A percentile compares a stretch with the other conserved stretches of the same genome.
phyloP scores from a whole-genome alignment of 2,329 filamentous ascomycete species.

The Sclerotinia trifoliorum region DNA sequence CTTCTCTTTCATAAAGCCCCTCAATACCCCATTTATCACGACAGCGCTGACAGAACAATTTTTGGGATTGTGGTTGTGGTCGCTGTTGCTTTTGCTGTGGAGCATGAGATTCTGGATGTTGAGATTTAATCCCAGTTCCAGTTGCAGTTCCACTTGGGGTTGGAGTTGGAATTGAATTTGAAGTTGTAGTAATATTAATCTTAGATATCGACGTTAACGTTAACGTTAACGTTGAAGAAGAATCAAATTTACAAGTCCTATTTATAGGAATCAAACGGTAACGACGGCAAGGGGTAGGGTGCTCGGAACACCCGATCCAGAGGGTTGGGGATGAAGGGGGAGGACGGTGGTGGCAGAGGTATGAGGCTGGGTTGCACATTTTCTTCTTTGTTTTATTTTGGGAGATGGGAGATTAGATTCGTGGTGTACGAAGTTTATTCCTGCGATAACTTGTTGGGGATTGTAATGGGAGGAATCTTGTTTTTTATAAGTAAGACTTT shows the following conservation, averaged over 20 bases:
- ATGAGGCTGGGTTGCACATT: not conserved
- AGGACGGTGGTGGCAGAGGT: conserved; percentile 9
- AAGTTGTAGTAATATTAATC: too few relatives aligned
- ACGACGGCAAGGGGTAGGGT: not conserved
- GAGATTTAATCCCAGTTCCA: too few relatives aligned
- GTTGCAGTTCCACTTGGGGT: too few relatives aligned
- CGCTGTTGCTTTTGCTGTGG: too few relatives aligned
- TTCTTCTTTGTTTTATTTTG: not conserved
- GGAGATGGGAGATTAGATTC: not conserved
- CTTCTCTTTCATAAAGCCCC: not conserved
- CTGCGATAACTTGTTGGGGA: not conserved
- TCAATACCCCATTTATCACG: conserved; percentile 8
- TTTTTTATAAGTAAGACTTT: too few relatives aligned
- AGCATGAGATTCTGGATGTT: too few relatives aligned
- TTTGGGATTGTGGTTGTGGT: not conserved
- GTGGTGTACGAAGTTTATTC: not conserved
- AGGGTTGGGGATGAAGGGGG: not conserved
- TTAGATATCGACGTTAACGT: too few relatives aligned
- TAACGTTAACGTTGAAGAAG: too few relatives aligned
- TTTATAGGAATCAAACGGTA: not conserved
- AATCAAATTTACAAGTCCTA: not conserved
- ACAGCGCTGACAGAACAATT: conserved; percentile 18
- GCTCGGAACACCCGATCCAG: not conserved
- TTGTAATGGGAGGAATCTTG: not conserved
- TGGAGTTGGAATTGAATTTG: too few relatives aligned